Conservation (phyloP, 108 stramenopile species). For the Pelagomonas calceolata region DNA sequence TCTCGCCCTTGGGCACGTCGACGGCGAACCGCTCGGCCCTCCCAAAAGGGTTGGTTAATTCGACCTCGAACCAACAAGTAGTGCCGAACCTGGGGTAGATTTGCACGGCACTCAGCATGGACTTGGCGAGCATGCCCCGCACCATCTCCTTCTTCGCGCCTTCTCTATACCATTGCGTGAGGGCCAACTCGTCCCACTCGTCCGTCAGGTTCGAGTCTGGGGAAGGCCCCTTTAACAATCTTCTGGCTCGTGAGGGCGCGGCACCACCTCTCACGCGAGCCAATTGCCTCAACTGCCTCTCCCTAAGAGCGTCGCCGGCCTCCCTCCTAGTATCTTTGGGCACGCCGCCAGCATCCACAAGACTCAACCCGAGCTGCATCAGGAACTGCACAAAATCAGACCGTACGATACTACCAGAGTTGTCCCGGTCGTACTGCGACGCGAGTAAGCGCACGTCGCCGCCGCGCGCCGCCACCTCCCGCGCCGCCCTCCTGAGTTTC, state of each 20-base stretch:
- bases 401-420: slow-evolving; percentile 18
- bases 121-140: slow-evolving; percentile 27
- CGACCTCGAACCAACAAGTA: slow-evolving; percentile 40
- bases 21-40: slow-evolving; percentile 45
- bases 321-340: not conserved
- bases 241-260: not conserved
- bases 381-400: slow-evolving; percentile 32
- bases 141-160: slow-evolving; percentile 45
- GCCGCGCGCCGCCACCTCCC: slow-evolving; percentile 18
- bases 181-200: slow-evolving; percentile 30
- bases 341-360: slow-evolving; percentile 15
- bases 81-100: slow-evolving; percentile 37
- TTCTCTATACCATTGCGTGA: slow-evolving; percentile 48
- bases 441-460: slow-evolving; percentile 26
- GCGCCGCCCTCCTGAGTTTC: slow-evolving; percentile 29
- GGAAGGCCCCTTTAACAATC: not conserved
- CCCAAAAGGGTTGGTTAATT: slow-evolving; percentile 41
- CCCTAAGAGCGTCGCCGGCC: slow-evolving; percentile 7
- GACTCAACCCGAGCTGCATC: slow-evolving; percentile 37
- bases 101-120: slow-evolving; percentile 29
- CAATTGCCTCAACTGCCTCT: slow-evolving; percentile 20
- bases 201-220: not conserved
- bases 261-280: slow-evolving; percentile 6
- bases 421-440: slow-evolving; percentile 24
- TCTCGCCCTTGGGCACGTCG: slow-evolving; percentile 28